A percentile compares a stretch with the other conserved stretches of the same genome.
Evolutionary conservation across 768 basidiomycete genomes (phyloP).

Genomic region (Boletus sp.): DNA sequence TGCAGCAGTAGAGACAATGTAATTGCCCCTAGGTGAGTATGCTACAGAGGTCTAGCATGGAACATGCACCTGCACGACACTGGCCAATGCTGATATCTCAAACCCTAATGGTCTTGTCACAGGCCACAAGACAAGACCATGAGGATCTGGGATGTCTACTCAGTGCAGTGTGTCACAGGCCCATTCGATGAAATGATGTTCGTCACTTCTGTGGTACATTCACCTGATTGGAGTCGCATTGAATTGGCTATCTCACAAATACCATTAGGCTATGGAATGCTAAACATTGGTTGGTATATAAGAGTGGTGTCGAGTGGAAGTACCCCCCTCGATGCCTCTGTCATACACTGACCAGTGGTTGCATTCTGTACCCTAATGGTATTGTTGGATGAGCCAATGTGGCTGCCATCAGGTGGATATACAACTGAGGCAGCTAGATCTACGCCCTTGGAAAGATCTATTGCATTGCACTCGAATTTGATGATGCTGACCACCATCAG

Average conservation of each 20-base stretch:
- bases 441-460: no score
- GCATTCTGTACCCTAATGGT: background rate
- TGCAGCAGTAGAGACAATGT: no score
- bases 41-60: no score
- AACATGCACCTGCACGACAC: no score
- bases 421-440: background rate
- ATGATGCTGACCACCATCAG: background rate
- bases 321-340: background rate
- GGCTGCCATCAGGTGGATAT: background rate
- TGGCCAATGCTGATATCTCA: no score
- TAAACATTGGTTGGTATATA: background rate
- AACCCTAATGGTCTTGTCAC: no score
- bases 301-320: background rate
- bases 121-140: no score
- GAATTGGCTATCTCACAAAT: background rate
- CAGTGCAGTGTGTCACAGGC: no score
- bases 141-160: no score
- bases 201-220: background rate
- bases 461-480: no score
- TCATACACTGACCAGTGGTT: background rate
- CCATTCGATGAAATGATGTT: constrained; percentile 9
- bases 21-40: no score
- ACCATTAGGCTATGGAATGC: background rate
- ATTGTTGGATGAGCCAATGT: background rate
- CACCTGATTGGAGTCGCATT: background rate